A percentile compares a stretch with the other conserved stretches of the same genome.
These are phyloP conservation scores for Lippia alba DNA, from an alignment of 305 asterid species.

Conservation along the genomic window DNA sequence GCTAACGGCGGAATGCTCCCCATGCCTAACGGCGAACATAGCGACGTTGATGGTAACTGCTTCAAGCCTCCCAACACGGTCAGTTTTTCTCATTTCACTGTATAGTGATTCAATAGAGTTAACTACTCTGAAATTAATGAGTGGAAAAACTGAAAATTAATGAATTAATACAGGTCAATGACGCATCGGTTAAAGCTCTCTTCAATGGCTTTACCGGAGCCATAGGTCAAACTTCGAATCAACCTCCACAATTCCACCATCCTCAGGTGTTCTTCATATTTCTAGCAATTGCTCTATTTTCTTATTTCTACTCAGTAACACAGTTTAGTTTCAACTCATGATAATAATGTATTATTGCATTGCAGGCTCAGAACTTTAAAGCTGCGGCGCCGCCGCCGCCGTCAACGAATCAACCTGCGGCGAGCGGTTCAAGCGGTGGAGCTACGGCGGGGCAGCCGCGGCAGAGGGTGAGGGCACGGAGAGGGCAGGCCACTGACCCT, in stretches of 20 bases:
- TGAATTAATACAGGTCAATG: conserved; percentile 54
- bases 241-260: conserved; percentile 57
- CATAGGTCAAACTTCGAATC: conserved; percentile 65
- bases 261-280: conserved; percentile 48
- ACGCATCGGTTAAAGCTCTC: conserved; percentile 65
- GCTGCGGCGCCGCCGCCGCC: conserved; percentile 41
- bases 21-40: conserved; percentile 49
- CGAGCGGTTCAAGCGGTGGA: conserved; percentile 63
- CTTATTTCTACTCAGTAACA: no score
- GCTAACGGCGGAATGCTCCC: conserved; percentile 42
- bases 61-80: conserved; percentile 56
- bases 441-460: conserved; percentile 66
- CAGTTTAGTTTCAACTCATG: no score
- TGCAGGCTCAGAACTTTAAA: conserved; percentile 49
- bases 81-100: conserved; percentile 22
- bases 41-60: conserved; percentile 45
- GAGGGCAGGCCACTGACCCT: conserved; percentile 98
- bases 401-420: conserved; percentile 49
- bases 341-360: not conserved
- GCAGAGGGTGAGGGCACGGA: conserved; percentile 84
- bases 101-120: not conserved
- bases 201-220: conserved; percentile 79
- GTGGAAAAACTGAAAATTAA: not conserved
- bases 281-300: conserved; percentile 6
- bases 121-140: conserved; percentile 12